Base-by-base conservation (phyloP, 1,139 yeast species). In the Sugiyamaella paludigena region DNA sequence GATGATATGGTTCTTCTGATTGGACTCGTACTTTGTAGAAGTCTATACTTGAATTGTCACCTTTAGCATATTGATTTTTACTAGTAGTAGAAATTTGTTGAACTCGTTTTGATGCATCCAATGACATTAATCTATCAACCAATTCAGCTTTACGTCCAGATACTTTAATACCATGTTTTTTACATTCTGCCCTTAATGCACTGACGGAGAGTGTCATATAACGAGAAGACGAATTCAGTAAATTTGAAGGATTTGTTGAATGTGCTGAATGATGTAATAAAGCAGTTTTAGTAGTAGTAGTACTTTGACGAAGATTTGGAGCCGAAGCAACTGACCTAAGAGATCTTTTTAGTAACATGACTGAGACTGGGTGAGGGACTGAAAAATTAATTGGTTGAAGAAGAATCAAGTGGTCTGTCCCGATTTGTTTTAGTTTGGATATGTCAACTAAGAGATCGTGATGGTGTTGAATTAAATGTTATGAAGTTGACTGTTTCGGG, bases 81-180 rank as follows among this genome's bases (percentile, higher is more conserved):
- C 36, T 7, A 7, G 31, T 15, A 31, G 47, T 43, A n/a, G 47
- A 36, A 37, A 43, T 36, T 13, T 29, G 26, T 11, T 31, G 31
- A 33, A 19, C 41, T 40, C 40, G 27, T 36, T 43, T 40, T 32
- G 69, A 54, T 6, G 59, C 60, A 35, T 74, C 77, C 47, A 54
- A 57, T 7, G 66, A 58, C 26, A 66, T 55, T 29, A 79, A 63
- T 49, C 84, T 72, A 50, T 78, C 78, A 36, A 79, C 71, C 16
- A 80, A 64, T 38, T 80, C 83, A 10, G 74, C 62, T 58, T 81
- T 81, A 46, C 72, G 73, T 10, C 87, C 87, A 27, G 77, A 67
- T 0, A 79, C 75, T 56, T 76, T 78, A 51, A 81, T 63, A 0
- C 84, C 84, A 52, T 82, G 74, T 48, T 68, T 69, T 48, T 75